phyloP scores from a whole-genome alignment of 176 grass and related monocot genomes.

The Avena sativa region DNA sequence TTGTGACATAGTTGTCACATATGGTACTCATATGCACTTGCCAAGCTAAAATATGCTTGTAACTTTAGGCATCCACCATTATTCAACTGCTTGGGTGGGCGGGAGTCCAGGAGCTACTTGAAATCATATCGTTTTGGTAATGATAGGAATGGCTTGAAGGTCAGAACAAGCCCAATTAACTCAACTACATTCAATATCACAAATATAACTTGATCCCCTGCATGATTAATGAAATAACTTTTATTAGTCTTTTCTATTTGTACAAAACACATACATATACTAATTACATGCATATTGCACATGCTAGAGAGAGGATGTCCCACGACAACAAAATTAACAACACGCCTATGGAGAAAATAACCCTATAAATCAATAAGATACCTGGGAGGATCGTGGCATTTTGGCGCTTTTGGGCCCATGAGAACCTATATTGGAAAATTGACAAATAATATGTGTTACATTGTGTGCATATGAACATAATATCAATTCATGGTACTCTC shows the following conservation, averaged over 20 bases:
- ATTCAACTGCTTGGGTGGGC: not conserved
- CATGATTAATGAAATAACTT: not conserved
- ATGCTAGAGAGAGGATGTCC: not conserved
- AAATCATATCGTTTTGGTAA: slow-evolving; percentile 31
- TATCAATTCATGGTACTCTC: no score
- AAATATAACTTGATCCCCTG: slow-evolving; percentile 58
- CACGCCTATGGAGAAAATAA: not conserved
- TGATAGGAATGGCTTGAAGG: slow-evolving; percentile 54
- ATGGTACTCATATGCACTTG: not conserved
- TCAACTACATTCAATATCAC: slow-evolving; percentile 45
- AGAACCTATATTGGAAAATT: slow-evolving; percentile 55
- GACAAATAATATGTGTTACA: not conserved
- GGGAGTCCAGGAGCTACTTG: not conserved
- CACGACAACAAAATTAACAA: not conserved
- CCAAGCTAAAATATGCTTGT: not conserved
- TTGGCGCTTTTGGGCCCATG: slow-evolving; percentile 72
- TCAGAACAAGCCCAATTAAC: slow-evolving; percentile 38
- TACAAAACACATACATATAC: not conserved
- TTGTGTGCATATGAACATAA: no score
- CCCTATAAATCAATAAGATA: not conserved
- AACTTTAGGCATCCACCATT: not conserved
- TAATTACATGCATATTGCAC: not conserved
- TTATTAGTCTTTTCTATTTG: not conserved
- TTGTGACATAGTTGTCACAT: slow-evolving; percentile 3
- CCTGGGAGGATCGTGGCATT: slow-evolving; percentile 60